Conservation (phyloP, 2,329 filamentous ascomycete genomes). For the Myotisia sp. region DNA sequence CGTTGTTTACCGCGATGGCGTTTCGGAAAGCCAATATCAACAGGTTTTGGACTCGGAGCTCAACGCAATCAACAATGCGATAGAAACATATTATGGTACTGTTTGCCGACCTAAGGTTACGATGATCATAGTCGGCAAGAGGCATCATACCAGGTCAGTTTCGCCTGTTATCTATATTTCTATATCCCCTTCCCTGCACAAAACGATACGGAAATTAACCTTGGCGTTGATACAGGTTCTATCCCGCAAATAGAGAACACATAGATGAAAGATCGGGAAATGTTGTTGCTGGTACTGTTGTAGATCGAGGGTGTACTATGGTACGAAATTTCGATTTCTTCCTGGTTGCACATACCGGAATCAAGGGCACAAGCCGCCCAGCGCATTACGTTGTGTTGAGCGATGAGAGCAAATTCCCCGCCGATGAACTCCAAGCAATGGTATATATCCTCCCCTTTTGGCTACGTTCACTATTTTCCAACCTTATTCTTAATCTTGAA, state of each 20-base stretch:
- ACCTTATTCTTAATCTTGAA: constrained; percentile 43
- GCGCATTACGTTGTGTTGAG: constrained; percentile 67
- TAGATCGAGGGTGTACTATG: constrained; percentile 70
- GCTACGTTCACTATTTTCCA: too few species aligned
- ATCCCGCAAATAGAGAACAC: constrained; percentile 43
- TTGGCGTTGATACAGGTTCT: constrained; percentile 46
- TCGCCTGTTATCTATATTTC: too few species aligned
- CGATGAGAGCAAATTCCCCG: constrained; percentile 42
- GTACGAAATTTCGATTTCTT: constrained; percentile 68
- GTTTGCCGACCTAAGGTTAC: constrained; percentile 46
- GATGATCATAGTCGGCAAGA: constrained; percentile 70
- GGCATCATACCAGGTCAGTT: constrained; percentile 59
- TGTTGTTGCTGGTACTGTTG: constrained; percentile 59
- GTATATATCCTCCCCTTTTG: constrained; percentile 13
- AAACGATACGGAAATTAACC: too few species aligned
- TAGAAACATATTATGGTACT: constrained; percentile 42
- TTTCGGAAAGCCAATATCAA: constrained; percentile 71
- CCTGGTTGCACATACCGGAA: constrained; percentile 61
- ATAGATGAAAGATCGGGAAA: constrained; percentile 47
- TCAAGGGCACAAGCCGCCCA: constrained; percentile 70
- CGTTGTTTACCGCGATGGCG: constrained; percentile 75
- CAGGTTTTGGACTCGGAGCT: constrained; percentile 56
- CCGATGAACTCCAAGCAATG: constrained; percentile 32
- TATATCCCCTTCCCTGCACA: too few species aligned
- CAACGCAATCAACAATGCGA: constrained; percentile 40